Conservation (phyloP, 192 early-diverging fungal genomes). For the Dissophora ornata region DNA sequence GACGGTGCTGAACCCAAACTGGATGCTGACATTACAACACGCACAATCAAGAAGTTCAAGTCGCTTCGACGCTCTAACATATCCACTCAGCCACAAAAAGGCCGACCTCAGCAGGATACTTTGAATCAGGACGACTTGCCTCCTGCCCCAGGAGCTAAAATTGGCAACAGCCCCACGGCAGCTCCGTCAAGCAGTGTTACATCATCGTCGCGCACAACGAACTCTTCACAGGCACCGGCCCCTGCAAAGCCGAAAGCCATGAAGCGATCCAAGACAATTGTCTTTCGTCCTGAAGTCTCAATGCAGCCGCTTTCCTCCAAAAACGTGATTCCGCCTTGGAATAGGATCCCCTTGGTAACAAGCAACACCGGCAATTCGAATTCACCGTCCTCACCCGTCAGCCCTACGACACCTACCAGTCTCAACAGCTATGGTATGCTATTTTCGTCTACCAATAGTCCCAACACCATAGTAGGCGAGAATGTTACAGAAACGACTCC, state of each 20-base stretch:
- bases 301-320: conserved; percentile 51
- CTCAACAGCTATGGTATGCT: background rate
- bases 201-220: background rate
- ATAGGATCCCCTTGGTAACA: conserved; percentile 29
- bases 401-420: conserved; percentile 21
- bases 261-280: conserved; percentile 45
- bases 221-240: background rate
- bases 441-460: background rate
- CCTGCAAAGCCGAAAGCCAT: conserved; percentile 28
- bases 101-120: too few relatives aligned
- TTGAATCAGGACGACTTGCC: too few relatives aligned
- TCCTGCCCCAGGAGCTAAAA: too few relatives aligned
- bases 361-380: background rate
- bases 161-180: background rate
- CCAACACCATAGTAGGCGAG: conserved; percentile 5
- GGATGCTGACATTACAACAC: conserved; percentile 15
- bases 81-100: too few relatives aligned
- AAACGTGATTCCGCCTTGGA: conserved; percentile 50
- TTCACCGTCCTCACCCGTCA: conserved; percentile 15
- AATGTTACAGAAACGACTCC: background rate
- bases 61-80: conserved; percentile 37
- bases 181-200: background rate
- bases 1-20: background rate
- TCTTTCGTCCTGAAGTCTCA: conserved; percentile 41
- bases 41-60: conserved; percentile 46